A percentile compares a stretch with the other conserved stretches of the same genome.
Conservation (phyloP, 1,139 yeast species). For the Taphrina communis region DNA sequence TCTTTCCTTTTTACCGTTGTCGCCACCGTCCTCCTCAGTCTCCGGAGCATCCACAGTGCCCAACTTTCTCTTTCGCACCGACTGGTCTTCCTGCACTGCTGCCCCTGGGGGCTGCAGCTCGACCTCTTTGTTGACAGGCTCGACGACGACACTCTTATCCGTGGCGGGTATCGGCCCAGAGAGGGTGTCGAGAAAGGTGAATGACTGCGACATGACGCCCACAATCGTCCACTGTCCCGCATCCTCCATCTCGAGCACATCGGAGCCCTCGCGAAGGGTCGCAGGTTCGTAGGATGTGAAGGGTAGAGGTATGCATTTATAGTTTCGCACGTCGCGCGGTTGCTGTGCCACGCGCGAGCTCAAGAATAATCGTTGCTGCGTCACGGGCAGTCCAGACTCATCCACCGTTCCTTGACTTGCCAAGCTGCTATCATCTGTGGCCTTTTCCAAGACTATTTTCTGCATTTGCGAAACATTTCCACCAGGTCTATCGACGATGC, state of each 20-base stretch:
- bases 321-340: conserved; percentile 7
- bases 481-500: conserved; percentile 25
- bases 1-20: not conserved
- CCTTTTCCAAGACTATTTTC: conserved; percentile 35
- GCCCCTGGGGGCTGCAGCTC: not conserved
- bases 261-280: conserved; percentile 10
- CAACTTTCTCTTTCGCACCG: conserved; percentile 1
- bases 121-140: not conserved
- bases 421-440: not conserved
- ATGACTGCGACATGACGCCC: conserved; percentile 8
- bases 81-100: not conserved
- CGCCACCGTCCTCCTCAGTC: not conserved
- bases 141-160: too few species aligned
- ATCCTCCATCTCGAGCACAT: conserved; percentile 20
- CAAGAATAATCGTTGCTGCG: conserved; percentile 6
- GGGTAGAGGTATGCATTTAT: conserved; percentile 5
- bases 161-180: not conserved
- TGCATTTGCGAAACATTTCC: conserved; percentile 41
- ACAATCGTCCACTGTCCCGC: conserved; percentile 26
- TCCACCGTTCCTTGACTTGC: not conserved
- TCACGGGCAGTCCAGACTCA: not conserved
- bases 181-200: conserved; percentile 12
- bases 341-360: conserved; percentile 22
- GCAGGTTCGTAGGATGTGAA: conserved; percentile 12
- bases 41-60: not conserved